These are phyloP conservation scores for Ascoidea rubescens DNA, from an alignment of 805 yeast species.

Conservation along the genomic window DNA sequence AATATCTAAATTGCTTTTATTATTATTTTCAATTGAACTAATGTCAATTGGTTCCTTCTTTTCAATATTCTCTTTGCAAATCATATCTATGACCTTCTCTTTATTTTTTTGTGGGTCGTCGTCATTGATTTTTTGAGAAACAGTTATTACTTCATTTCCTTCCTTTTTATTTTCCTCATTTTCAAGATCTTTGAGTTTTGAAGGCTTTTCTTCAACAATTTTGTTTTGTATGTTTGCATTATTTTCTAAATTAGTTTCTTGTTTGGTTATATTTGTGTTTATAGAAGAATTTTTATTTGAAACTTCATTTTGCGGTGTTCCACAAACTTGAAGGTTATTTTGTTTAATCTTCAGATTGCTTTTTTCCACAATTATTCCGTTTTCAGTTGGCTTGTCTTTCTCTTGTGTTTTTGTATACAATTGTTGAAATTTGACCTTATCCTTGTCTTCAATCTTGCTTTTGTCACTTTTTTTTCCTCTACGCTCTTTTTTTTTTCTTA, in stretches of 20 bases:
- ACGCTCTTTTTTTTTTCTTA: background rate
- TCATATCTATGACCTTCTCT: background rate
- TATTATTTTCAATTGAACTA: background rate
- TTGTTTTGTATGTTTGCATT: background rate
- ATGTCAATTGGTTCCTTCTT: background rate
- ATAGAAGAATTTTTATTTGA: background rate
- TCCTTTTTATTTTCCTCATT: background rate
- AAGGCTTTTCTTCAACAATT: background rate
- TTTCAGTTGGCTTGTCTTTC: slow-evolving; percentile 1
- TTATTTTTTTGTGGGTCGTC: background rate
- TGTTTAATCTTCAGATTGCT: background rate
- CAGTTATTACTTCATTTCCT: background rate
- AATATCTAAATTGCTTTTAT: background rate
- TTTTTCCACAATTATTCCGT: slow-evolving; percentile 2
- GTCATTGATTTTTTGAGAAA: background rate
- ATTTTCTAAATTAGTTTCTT: background rate
- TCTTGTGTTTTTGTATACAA: slow-evolving; percentile 3
- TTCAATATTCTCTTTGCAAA: background rate
- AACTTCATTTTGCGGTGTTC: background rate
- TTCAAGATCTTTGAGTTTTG: background rate
- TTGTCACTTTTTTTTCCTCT: slow-evolving; percentile 17
- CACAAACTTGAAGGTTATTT: background rate
- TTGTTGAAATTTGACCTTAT: slow-evolving; percentile 2
- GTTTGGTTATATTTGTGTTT: background rate
- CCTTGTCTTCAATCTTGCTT: slow-evolving; percentile 18